These are phyloP conservation scores for Colletotrichum caudatum DNA, from an alignment of 2,329 filamentous ascomycete species.

Conservation along the genomic window DNA sequence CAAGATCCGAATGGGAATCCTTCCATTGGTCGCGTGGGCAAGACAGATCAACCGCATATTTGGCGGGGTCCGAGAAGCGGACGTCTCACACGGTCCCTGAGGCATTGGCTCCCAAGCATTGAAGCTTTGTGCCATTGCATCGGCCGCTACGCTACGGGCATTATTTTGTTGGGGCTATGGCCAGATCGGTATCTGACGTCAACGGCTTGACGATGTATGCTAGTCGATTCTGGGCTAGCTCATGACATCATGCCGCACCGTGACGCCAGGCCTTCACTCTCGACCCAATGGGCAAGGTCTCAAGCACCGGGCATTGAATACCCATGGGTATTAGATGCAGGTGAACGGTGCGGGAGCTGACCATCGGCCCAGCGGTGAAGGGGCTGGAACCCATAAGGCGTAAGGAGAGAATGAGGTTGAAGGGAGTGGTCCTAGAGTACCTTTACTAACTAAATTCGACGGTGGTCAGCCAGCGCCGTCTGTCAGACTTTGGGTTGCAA, in stretches of 20 bases:
- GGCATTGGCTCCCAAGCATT: slow-evolving; percentile 19
- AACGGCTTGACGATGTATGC: slow-evolving; percentile 26
- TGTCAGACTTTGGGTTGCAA: neutral
- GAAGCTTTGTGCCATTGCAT: neutral
- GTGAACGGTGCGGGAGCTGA: slow-evolving; percentile 15
- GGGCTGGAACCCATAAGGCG: neutral
- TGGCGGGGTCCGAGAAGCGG: neutral
- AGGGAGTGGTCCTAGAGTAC: neutral
- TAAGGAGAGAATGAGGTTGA: neutral
- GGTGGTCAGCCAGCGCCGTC: neutral
- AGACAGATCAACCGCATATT: slow-evolving; percentile 5
- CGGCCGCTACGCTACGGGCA: neutral
- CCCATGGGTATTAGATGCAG: slow-evolving; percentile 21
- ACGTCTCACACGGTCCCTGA: slow-evolving; percentile 16
- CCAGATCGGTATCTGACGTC: slow-evolving; percentile 32
- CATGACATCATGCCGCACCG: slow-evolving; percentile 40
- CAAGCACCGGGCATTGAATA: slow-evolving; percentile 9
- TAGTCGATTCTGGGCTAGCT: slow-evolving; percentile 8
- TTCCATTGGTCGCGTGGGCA: neutral
- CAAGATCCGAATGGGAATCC: neutral
- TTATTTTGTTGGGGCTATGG: slow-evolving; percentile 11
- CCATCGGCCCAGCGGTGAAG: slow-evolving; percentile 30
- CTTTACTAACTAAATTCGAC: slow-evolving; percentile 11
- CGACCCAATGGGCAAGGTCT: slow-evolving; percentile 28
- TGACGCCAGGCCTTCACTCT: slow-evolving; percentile 34